Evolutionary conservation across 129 eudicot genomes (phyloP), one percentile per base, ranked within the genome.

Genomic region (Saussurea involucrata): DNA sequence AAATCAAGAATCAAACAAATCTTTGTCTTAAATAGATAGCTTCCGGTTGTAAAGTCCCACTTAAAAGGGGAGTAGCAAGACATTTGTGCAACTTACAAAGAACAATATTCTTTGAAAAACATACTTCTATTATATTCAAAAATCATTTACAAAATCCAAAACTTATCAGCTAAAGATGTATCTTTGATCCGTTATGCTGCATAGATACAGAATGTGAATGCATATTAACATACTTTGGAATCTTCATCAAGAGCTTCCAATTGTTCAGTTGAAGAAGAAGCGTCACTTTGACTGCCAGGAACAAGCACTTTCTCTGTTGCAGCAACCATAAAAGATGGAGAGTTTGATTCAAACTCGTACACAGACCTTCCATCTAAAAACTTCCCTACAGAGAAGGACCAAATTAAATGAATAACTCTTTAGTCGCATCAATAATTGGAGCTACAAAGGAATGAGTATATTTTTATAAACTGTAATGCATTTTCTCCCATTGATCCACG

Each of bases 291-390:
- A 80, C 78, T 76, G 55, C 87, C 96, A 15, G 96, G 92, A 78
- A 86, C 91, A 76, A 90, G 91, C 61, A 87, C 82, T 73, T 92
- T 92, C 76, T 87, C 91, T 27, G 95, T 88, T 71, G 93, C 90
- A n/a, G 89, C 76, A 85, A 85, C 90, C 61, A 77, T 81, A 46
- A 90, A 86, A 17, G 96, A 80, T 57, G 85, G 83, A 63, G 86
- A n/a, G n/a, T n/a, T n/a, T n/a, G n/a, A 82, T 34, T 77, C 92
- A 40, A 96, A 81, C 67, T 87, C 89, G 40, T 78, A 81, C 13
- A 81, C 49, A 66, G 84, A 69, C 79, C 78, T 86, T 68, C 86
- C 91, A 65, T 76, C 75, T 80, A 84, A 85, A 68, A 84, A 80
- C 86, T 84, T 92, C 83, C 97, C 99, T 95, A 80, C 70, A 87